Evolutionary conservation across 306 rosid genomes (phyloP), one percentile per base, ranked within the genome.

Genomic region (Citrullus colocynthis): DNA sequence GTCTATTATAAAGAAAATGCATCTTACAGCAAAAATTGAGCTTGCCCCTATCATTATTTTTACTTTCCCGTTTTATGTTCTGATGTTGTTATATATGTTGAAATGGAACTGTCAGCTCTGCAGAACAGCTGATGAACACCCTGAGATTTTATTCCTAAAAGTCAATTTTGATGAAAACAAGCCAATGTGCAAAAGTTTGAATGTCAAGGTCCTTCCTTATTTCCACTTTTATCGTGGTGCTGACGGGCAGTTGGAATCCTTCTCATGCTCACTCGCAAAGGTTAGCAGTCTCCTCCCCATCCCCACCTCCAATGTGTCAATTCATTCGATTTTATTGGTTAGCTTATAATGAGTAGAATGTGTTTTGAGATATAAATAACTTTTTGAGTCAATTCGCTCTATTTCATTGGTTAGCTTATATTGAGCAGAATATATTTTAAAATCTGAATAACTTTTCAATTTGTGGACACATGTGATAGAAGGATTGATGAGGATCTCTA

Each of bases 161-260:
- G 93, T 96, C 73, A 92, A 96, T 71, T 96, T 96, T 85, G 99
- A 96, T 78, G 99, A 96, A 89, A 96, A 96, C 78, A 96, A 96
- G 85, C 91, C 90, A 18, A 96, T 96, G 99, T 96, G 99, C 88
- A 92, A 89, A 84, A 91, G 98, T 81, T 57, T 96, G 90, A 92
- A 91, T 69, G 99, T 96, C 70, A 96, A 83, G 92, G 98, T 92
- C 64, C 98, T 96, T 85, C 99, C 99, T 76, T 96, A 81, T 81
- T 96, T 96, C 89, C 99, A 93, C 83, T 96, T 96, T 64, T 96
- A 96, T 82, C 95, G 98, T 67, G 99, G 97, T 76, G 97, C 98
- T 18, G 96, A 92, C 30, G 97, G 99, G 49, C 96, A 88, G 80
- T 85, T 92, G 72, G 98, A 96, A 80, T 83, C 99, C 37, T 96